Percentiles rank a stretch among this genome's conserved stretches.
Conservation (phyloP, 2,329 filamentous ascomycete species). For the Verticillium nonalfalfae region DNA sequence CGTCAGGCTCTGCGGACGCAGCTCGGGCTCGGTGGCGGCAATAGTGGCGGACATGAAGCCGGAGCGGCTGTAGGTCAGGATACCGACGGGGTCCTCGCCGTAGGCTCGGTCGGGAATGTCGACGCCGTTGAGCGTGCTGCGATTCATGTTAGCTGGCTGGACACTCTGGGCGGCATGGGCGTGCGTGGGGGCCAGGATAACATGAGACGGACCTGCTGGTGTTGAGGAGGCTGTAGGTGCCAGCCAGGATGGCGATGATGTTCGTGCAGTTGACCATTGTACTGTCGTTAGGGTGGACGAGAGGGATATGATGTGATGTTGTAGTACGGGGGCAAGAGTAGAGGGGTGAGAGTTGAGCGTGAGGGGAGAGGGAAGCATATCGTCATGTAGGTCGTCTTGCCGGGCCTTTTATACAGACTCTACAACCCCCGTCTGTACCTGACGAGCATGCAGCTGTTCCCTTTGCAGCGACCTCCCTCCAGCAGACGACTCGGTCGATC, state of each 20-base stretch:
- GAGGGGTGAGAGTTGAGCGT: background rate
- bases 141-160: background rate
- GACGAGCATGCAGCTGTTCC: background rate
- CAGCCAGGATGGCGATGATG: conserved; percentile 9
- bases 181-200: too few relatives aligned
- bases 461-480: background rate
- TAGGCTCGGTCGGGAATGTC: conserved; percentile 11
- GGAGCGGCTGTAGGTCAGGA: conserved; percentile 17
- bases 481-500: background rate
- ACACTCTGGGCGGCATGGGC: background rate
- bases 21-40: conserved; percentile 16
- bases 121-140: conserved; percentile 9
- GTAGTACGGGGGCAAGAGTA: background rate
- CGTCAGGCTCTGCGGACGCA: conserved; percentile 16
- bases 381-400: background rate
- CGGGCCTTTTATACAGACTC: background rate
- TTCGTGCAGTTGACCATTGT: conserved; percentile 10
- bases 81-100: conserved; percentile 14
- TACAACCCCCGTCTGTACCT: background rate
- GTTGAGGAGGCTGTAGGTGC: conserved; percentile 10
- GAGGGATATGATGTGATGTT: background rate
- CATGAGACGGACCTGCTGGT: conserved; percentile 6
- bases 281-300: background rate
- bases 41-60: conserved; percentile 20
- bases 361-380: background rate